Evolutionary conservation across 2,329 filamentous ascomycete species (phyloP), one percentile per base, ranked within the genome.

Genomic region (Venturia aucupariae): DNA sequence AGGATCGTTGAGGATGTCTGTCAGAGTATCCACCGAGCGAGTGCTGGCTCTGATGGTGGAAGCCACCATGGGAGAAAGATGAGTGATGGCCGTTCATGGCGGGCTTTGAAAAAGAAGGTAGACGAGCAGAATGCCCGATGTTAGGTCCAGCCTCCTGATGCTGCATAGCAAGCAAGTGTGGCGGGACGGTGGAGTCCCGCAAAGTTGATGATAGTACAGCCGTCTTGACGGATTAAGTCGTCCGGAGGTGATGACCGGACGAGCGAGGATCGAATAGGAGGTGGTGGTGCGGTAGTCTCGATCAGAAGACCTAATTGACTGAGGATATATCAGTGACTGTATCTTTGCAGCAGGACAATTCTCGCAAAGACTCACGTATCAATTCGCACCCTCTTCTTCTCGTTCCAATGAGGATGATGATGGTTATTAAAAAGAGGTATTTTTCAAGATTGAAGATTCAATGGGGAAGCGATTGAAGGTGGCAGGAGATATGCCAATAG

Each of bases 131-230:
- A 73, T 80, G 84, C 65, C 82, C 80, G 69, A 84, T 83, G 71
- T 79, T 82, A 68, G 84, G 81, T 70, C 83, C 81, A 69, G 82
- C 81, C 72, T 90, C 87, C 78, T 90, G 86, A 78, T 90, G 89
- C 85, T 96, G 92, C 92, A 97, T 97, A 79, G 86, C 86, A 81
- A 93, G 86, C 75, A 91, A 83, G 82, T 92, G 89, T 83, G 88
- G 88, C 77, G 84, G 90, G 87, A 90, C 87, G 81, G 90, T 85
- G 77, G 82, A 88, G 89, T 93, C 90, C 90, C 88, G 86, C 80
- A 85, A 80, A 77, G 82, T 81, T 78, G 88, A 86, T 77, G 88
- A 89, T 81, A 91, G 80, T 75, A 90, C 86, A 82, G 89, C 89
- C 89, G 89, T 92, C 84, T 84, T 92, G 88, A 84, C 68, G 80